Conservation (phyloP, 2,329 filamentous ascomycete species). For the Xylariaceae sp. region DNA sequence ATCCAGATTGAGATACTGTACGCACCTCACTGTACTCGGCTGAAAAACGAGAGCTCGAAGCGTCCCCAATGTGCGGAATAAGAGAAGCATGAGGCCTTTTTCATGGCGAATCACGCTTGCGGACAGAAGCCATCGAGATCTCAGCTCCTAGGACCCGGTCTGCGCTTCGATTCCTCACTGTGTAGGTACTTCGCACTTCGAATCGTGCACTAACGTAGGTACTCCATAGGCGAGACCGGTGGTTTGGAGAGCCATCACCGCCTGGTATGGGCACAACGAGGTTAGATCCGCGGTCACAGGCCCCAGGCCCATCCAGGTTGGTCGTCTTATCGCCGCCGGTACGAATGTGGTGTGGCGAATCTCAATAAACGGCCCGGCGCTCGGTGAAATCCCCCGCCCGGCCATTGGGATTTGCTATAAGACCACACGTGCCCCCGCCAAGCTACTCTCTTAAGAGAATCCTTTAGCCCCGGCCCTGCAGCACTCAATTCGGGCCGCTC, state of each 20-base stretch:
- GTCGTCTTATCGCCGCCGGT: not conserved
- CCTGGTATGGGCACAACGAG: not conserved
- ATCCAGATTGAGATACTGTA: constrained; percentile 3
- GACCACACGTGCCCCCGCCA: constrained; percentile 11
- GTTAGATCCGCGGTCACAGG: not conserved
- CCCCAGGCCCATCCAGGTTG: not conserved
- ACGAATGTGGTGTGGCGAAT: not conserved
- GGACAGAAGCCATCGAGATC: too few species aligned
- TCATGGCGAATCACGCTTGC: too few species aligned
- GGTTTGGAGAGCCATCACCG: not conserved
- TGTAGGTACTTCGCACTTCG: too few species aligned
- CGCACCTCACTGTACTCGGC: not conserved
- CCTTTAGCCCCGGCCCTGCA: not conserved
- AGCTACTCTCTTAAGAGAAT: constrained; percentile 1
- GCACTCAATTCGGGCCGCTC: not conserved
- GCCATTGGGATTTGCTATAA: constrained; percentile 8
- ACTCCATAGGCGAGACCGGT: not conserved
- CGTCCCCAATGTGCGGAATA: too few species aligned
- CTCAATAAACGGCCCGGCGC: constrained; percentile 17
- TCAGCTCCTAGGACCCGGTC: too few species aligned
- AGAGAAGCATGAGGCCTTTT: too few species aligned
- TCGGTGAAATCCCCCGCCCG: constrained; percentile 15
- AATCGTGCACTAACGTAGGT: not conserved
- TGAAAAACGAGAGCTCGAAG: not conserved
- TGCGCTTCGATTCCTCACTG: too few species aligned